Base-by-base conservation (phyloP, 441 rosid species). In the Populus hybrid region DNA sequence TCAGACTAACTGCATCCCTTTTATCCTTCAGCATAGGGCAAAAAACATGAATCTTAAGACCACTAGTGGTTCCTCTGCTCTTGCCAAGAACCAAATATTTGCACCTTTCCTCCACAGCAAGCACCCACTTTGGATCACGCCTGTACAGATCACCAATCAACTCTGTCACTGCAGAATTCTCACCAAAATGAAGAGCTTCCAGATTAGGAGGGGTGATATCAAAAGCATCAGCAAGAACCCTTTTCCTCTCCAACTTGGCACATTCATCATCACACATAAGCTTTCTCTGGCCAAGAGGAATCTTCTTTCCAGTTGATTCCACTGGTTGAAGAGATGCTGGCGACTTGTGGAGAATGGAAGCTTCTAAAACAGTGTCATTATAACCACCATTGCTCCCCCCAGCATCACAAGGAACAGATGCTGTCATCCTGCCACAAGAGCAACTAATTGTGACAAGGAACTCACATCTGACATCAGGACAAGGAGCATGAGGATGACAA, bases 1-100 rank as follows among this genome's bases (percentile, higher is more conserved):
- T 88, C 73, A 97, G 79, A 83, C 94, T 88, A 53, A 97, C 85
- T 0, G 95, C 97, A 71, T 97, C 99, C 79, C 97, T 88, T 87
- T 95, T 97, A 78, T 95, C 98, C 85, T 97, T 94, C 81, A 87
- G 84, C 98, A 92, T 93, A n/a, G 97, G 97, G 76, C 94, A 91
- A 79, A 93, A 94, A 65, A 97, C 95, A 83, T 97, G 99, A 78
- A 93, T 85, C 91, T 92, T 97, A 34, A 94, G 86, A 76, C 84
- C 80, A 77, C 85, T 81, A 70, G 89, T n/a, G 73, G 83, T 81
- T 72, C 89, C 95, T 85, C 93, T 87, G 78, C 80, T 89, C 86
- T 95, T 97, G 57, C 98, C 91, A 73, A 93, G 94, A 61, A 97
- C 97, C 90, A 94, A 80, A 82, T 85, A 88, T 84, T 94, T 97